A percentile compares a stretch with the other conserved stretches of the same genome.
phyloP scores from a whole-genome alignment of 306 rosid genomes.

The Macrotyloma uniflorum region DNA sequence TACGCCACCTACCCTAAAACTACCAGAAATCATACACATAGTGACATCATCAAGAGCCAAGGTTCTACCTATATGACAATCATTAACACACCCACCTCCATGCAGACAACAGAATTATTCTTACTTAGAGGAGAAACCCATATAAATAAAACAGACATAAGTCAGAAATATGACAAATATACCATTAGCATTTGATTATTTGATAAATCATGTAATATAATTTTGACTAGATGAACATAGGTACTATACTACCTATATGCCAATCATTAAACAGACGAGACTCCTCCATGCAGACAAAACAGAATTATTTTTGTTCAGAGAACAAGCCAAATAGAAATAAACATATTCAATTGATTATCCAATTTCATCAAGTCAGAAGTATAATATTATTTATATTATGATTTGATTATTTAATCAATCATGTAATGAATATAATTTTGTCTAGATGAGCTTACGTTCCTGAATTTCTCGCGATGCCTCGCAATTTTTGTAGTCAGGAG shows the following conservation, averaged over 20 bases:
- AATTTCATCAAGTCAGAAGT: background rate
- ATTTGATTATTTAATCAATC: slow-evolving; percentile 23
- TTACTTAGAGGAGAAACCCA: slow-evolving; percentile 13
- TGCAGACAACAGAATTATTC: background rate
- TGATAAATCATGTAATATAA: slow-evolving; percentile 9
- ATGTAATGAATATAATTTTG: background rate
- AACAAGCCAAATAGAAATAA: slow-evolving; percentile 17
- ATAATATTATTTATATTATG: no score
- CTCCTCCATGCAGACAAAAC: background rate
- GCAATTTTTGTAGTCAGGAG: slow-evolving; percentile 69
- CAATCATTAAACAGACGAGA: background rate
- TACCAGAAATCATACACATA: slow-evolving; percentile 11
- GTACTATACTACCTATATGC: background rate
- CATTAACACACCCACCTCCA: slow-evolving; percentile 7
- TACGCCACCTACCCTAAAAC: background rate
- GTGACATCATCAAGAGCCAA: background rate
- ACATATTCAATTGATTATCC: background rate
- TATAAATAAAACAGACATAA: background rate
- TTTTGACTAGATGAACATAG: background rate
- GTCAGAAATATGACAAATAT: background rate
- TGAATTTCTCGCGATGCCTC: slow-evolving; percentile 72
- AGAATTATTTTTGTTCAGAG: background rate
- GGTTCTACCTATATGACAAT: slow-evolving; percentile 6
- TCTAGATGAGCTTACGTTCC: slow-evolving; percentile 63
- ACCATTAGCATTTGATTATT: slow-evolving; percentile 22